phyloP scores from a whole-genome alignment of 495 filamentous ascomycete genomes.

The Trichoderma virens region DNA sequence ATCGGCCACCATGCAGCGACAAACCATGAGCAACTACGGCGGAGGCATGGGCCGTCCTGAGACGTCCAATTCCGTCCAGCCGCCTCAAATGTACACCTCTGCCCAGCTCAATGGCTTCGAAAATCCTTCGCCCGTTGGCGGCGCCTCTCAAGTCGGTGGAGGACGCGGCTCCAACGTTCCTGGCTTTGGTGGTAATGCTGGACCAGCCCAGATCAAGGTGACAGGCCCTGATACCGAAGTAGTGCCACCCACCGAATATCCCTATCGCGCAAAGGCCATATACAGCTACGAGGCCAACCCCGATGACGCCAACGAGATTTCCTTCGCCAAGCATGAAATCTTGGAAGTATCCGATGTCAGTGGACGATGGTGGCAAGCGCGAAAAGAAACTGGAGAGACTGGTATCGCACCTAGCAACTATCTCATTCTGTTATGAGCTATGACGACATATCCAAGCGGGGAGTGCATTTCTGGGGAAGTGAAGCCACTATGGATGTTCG shows the following conservation, averaged over 20 bases:
- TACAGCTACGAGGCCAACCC: conserved; percentile 98
- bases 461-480: not conserved
- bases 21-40: conserved; percentile 60
- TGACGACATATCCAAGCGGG: not conserved
- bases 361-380: conserved; percentile 97
- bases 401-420: conserved; percentile 98
- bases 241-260: conserved; percentile 81
- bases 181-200: conserved; percentile 15
- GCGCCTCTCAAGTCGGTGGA: conserved; percentile 37
- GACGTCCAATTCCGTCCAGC: conserved; percentile 65
- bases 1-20: conserved; percentile 47
- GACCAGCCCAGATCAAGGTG: conserved; percentile 15
- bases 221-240: conserved; percentile 52
- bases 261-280: conserved; percentile 94
- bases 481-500: not conserved
- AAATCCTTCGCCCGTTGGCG: conserved; percentile 86
- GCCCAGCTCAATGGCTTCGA: conserved; percentile 92
- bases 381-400: conserved; percentile 89
- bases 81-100: conserved; percentile 96
- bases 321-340: conserved; percentile 93
- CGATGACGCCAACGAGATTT: conserved; percentile 94
- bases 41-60: conserved; percentile 55
- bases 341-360: conserved; percentile 96
- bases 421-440: conserved; percentile 81
- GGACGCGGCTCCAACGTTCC: conserved; percentile 24